Percentiles rank a stretch among this genome's conserved stretches.
Conservation (phyloP, 192 early-diverging fungal species). For the Podila horticola region DNA sequence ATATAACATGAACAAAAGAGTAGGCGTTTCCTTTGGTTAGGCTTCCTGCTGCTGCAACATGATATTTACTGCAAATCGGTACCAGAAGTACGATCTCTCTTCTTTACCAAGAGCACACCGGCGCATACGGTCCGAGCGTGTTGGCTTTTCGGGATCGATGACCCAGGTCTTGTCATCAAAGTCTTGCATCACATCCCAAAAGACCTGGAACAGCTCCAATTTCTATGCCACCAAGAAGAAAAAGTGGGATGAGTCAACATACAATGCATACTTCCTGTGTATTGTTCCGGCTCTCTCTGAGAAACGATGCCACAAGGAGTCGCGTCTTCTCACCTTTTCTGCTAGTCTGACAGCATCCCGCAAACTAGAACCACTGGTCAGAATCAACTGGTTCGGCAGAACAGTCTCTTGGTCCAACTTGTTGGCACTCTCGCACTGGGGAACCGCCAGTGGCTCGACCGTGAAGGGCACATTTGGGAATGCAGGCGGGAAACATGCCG, state of each 20-base stretch:
- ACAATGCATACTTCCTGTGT: background rate
- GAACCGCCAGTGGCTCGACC: constrained; percentile 25
- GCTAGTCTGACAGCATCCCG: constrained; percentile 7
- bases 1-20: background rate
- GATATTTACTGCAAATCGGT: too few species aligned
- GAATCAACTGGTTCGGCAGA: background rate
- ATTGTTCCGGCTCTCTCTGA: background rate
- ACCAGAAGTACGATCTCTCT: background rate
- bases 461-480: constrained; percentile 26
- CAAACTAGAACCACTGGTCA: background rate
- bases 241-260: background rate
- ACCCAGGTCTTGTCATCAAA: constrained; percentile 49
- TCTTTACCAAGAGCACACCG: constrained; percentile 47
- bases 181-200: constrained; percentile 54
- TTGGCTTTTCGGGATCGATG: constrained; percentile 49
- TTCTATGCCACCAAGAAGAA: constrained; percentile 2
- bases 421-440: constrained; percentile 9
- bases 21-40: background rate
- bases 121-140: constrained; percentile 40
- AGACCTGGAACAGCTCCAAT: constrained; percentile 22
- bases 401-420: background rate
- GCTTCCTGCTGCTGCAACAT: too few species aligned
- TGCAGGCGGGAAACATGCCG: constrained; percentile 19
- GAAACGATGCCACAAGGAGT: background rate
- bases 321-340: constrained; percentile 12